These are phyloP conservation scores for Boletus reticuloceps DNA, from an alignment of 768 basidiomycete genomes.

Conservation along the genomic window DNA sequence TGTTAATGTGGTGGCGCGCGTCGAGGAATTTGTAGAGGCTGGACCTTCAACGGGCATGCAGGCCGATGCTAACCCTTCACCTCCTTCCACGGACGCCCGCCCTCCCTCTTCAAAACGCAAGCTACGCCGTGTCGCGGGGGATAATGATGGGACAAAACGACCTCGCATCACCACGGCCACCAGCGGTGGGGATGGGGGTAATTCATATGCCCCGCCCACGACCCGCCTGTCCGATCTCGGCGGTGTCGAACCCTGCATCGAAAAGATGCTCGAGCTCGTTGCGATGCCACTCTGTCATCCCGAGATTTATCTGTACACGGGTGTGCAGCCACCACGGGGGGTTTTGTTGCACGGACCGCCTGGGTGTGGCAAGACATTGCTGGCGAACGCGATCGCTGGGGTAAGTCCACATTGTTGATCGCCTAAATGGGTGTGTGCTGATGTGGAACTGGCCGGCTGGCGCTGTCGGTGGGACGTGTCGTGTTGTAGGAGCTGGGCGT, in stretches of 20 bases:
- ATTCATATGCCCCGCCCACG: conserved; percentile 60
- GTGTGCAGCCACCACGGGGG: conserved; percentile 88
- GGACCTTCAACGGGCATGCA: conserved; percentile 10
- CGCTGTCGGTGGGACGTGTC: not conserved
- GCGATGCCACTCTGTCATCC: conserved; percentile 95
- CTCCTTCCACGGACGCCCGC: conserved; percentile 5
- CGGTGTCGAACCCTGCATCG: conserved; percentile 80
- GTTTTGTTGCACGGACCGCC: conserved; percentile 94
- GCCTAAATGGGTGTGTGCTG: not conserved
- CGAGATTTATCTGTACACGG: conserved; percentile 91
- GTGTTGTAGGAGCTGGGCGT: conserved; percentile 75
- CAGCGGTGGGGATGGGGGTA: too few species aligned
- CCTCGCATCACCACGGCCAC: conserved; percentile 33
- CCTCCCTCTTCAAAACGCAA: conserved; percentile 57
- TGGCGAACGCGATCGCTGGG: conserved; percentile 94
- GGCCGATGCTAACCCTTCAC: not conserved
- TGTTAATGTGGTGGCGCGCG: conserved; percentile 21
- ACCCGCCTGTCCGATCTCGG: conserved; percentile 83
- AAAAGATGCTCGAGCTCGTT: conserved; percentile 94
- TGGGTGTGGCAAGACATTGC: conserved; percentile 93
- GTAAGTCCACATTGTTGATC: conserved; percentile 43
- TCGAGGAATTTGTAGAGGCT: conserved; percentile 15
- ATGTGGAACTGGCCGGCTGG: not conserved
- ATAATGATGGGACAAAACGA: conserved; percentile 56
- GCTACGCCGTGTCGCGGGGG: conserved; percentile 44